Evolutionary conservation across 257 asterid genomes (phyloP), one percentile per base, ranked within the genome.

Genomic region (Lycium ferocissimum): DNA sequence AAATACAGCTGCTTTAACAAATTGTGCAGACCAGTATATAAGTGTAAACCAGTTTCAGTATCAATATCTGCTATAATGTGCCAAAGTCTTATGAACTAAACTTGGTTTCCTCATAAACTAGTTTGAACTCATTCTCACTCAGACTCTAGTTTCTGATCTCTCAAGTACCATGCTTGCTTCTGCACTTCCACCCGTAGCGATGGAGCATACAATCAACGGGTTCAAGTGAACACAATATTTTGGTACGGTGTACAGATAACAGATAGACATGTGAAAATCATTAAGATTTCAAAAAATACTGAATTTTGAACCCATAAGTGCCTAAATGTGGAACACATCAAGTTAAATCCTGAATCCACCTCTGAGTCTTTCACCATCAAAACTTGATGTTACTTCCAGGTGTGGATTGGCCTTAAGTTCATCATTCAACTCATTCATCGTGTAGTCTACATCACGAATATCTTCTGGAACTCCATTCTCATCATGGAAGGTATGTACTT

Each of bases 381-480:
- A 20, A 22, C 61, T 1, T 73, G 38, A 47, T 20, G 6, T 20
- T 47, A 22, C 11, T 47, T 73, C 40, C 43, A 12, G 20, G 81
- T 47, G 58, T 18, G 0, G 58, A 73, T 20, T 73, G 59, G 14
- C 45, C 38, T 20, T 43, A 73, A 73, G 6, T n/a, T 73, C 59
- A 73, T 20, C 5, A 45, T n/a, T 12, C 40, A 73, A 73, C 10
- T 73, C 80, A 45, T 11, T 45, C 37, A 5, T 73, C 38, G 38
- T 47, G 59, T 73, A 47, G 14, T 72, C 2, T 0, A 73, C n/a
- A 47, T n/a, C 9, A 2, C 58, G 80, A 45, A 45, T 2, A 20
- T 73, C 20, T 45, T 47, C 40, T 47, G 80, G 80, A 73, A 73
- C 20, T 72, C 58, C 80, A 6, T 72, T 72, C 59, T 72, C 58